Evolutionary conservation across 1,284 basidiomycete genomes (phyloP), one percentile per base, ranked within the genome.

Genomic region (Tilletiaria anomala): DNA sequence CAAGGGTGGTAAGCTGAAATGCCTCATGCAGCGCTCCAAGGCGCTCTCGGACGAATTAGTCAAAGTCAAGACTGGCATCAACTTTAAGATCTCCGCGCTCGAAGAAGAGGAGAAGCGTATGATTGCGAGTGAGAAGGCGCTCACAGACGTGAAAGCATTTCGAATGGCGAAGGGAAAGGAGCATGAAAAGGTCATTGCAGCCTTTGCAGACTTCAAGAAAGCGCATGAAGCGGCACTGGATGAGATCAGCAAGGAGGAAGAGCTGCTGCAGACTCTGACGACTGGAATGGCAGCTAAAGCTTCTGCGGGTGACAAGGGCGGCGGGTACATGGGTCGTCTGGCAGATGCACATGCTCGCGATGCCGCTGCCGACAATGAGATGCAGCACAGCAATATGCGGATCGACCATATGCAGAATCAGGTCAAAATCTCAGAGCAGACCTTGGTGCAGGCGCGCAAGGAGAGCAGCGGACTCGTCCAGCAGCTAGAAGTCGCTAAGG

Each of bases 301-400:
- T 14, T 65, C 67, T 34, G 63, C 60, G 8, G 71, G 71, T 31
- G 75, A 78, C 3, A 65, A 67, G 20, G 56, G 51, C 6, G 88
- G 89, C 8, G 89, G 89, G 0, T 99, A 94, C 68, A 82, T 96
- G 77, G 93, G 89, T 20, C 88, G 94, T 65, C 76, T 99, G 19
- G 84, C 88, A 2, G 80, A 84, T n/a, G 85, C 88, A 0, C 78
- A 79, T 50, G 77, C 77, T 2, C 76, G 78, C 6, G 72, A 82
- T 1, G 78, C 85, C 0, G 79, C 83, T 34, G 81, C 81, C 0
- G 72, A 75, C 5, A 81, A 87, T 0, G 87, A 91, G 58, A 82
- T 86, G 44, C 80, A 93, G 61, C 87, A 93, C 62, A 76, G 75
- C 48, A 79, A 78, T 43, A 73, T 82, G 37, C 82, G 83, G 63